phyloP scores from a whole-genome alignment of 495 filamentous ascomycete genomes.

The Podospora pseudocomata region DNA sequence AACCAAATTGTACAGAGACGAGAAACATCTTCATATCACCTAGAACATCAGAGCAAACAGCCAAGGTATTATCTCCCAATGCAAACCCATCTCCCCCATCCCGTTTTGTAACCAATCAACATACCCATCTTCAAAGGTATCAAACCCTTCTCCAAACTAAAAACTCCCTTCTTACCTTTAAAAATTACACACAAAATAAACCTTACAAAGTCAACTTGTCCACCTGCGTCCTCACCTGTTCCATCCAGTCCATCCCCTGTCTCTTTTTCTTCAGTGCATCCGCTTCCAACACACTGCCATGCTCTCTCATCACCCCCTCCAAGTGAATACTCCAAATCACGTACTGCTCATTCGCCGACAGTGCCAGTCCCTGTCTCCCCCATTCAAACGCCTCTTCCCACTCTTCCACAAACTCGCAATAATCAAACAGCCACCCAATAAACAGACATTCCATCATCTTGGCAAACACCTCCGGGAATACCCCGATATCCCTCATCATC shows the following conservation, averaged over 20 bases:
- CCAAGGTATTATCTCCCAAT: not conserved
- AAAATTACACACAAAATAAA: not conserved
- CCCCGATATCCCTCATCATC: not conserved
- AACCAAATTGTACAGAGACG: not conserved
- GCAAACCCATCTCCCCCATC: not conserved
- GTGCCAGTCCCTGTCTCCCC: conserved; percentile 19
- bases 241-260: conserved; percentile 24
- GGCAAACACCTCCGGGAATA: conserved; percentile 12
- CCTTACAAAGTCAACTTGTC: conserved; percentile 18
- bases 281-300: conserved; percentile 23
- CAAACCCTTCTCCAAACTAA: not conserved
- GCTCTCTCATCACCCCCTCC: conserved; percentile 27
- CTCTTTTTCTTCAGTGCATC: conserved; percentile 22
- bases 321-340: conserved; percentile 30
- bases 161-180: not conserved
- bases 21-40: not conserved
- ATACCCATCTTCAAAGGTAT: not conserved
- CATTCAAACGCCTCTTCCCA: conserved; percentile 26
- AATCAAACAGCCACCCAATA: conserved; percentile 31
- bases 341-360: conserved; percentile 29
- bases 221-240: conserved; percentile 23
- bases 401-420: conserved; percentile 25
- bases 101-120: not conserved
- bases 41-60: not conserved
- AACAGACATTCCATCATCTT: conserved; percentile 26